Evolutionary conservation across 148 eudicot species (phyloP).

Genomic region (Fagopyrum tataricum): DNA sequence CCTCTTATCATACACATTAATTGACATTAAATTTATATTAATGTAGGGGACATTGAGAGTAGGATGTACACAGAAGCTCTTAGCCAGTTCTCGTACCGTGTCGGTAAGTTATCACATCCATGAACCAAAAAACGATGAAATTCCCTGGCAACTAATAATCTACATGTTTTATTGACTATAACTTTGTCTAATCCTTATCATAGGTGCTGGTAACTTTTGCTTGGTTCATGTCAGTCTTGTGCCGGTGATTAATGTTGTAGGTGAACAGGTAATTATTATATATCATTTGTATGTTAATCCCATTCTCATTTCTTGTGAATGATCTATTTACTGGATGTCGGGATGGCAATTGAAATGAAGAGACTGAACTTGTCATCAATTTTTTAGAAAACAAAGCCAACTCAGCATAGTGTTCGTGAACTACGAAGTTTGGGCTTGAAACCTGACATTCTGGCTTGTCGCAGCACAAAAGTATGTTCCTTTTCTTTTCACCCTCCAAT

Average conservation of each 20-base stretch:
- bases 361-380: slow-evolving; percentile 8
- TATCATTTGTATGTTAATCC: neutral
- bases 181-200: neutral
- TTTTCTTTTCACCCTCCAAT: slow-evolving; percentile 21
- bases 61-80: slow-evolving; percentile 97
- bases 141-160: neutral
- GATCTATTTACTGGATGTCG: neutral
- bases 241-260: slow-evolving; percentile 85
- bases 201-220: slow-evolving; percentile 91
- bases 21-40: slow-evolving; percentile 5
- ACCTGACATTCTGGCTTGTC: slow-evolving; percentile 88
- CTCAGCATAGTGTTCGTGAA: slow-evolving; percentile 93
- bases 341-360: neutral
- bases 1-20: neutral
- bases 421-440: slow-evolving; percentile 79
- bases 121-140: neutral
- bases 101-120: slow-evolving; percentile 47
- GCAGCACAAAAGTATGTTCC: slow-evolving; percentile 61
- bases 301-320: neutral
- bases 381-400: slow-evolving; percentile 93
- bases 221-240: slow-evolving; percentile 96
- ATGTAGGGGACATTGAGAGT: slow-evolving; percentile 86
- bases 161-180: neutral
- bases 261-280: slow-evolving; percentile 68
- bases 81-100: slow-evolving; percentile 88